Evolutionary conservation across 2,329 filamentous ascomycete species (phyloP).

Genomic region (Ciborinia camelliae): DNA sequence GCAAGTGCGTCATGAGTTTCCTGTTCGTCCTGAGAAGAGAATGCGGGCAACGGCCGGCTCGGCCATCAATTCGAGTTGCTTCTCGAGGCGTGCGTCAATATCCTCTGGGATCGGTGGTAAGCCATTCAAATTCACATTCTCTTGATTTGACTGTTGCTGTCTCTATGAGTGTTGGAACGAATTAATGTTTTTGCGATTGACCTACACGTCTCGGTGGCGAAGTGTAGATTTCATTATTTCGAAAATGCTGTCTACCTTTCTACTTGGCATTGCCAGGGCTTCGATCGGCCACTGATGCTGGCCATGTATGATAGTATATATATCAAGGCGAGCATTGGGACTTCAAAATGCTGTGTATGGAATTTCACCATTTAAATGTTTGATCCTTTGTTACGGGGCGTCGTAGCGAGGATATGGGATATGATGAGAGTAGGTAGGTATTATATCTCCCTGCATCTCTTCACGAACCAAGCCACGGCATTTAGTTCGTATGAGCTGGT

Average conservation of each 20-base stretch:
- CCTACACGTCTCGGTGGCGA: too few relatives aligned
- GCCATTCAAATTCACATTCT: neutral
- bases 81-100: neutral
- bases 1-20: conserved; percentile 10
- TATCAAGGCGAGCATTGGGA: neutral
- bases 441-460: neutral
- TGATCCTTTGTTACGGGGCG: neutral
- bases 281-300: neutral
- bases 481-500: neutral
- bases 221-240: neutral
- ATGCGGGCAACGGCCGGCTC: neutral
- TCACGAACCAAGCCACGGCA: neutral
- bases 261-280: neutral
- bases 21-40: neutral
- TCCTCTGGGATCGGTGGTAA: neutral
- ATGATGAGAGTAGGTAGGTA: neutral
- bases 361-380: neutral
- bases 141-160: neutral
- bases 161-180: neutral
- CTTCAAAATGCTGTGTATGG: neutral
- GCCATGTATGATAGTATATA: neutral
- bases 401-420: neutral
- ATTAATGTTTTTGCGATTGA: neutral
- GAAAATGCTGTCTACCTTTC: neutral
- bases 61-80: too few relatives aligned